Percentiles rank a stretch among this genome's conserved stretches.
phyloP scores from a whole-genome alignment of 352 stramenopile species.

The Plasmopara viticola region DNA sequence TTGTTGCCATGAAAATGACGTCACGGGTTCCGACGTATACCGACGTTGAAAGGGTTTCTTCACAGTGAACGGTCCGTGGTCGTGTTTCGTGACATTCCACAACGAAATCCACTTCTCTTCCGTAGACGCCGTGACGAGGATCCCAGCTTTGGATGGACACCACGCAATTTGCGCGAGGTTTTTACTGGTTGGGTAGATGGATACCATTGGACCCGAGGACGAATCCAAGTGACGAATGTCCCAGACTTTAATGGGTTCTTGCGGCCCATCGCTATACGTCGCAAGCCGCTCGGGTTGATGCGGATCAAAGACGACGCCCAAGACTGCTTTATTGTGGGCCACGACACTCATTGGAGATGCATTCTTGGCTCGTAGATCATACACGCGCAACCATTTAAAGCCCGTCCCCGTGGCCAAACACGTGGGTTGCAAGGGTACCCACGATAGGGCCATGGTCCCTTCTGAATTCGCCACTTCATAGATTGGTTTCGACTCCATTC shows the following conservation, averaged over 20 bases:
- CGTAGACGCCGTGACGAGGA: constrained; percentile 65
- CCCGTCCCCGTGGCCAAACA: constrained; percentile 76
- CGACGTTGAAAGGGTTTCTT: constrained; percentile 72
- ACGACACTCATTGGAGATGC: constrained; percentile 72
- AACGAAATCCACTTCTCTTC: constrained; percentile 83
- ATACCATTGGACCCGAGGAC: constrained; percentile 53
- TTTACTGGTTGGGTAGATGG: constrained; percentile 67
- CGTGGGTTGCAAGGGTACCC: constrained; percentile 75
- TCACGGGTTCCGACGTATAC: constrained; percentile 70
- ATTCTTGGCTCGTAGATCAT: constrained; percentile 60
- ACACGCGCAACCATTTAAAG: constrained; percentile 86
- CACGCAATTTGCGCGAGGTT: constrained; percentile 72
- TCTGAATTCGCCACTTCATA: constrained; percentile 83
- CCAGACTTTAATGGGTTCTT: constrained; percentile 83
- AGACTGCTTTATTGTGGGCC: constrained; percentile 78
- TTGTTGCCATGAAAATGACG: constrained; percentile 80
- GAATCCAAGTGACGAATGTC: constrained; percentile 79
- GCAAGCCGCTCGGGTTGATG: constrained; percentile 77
- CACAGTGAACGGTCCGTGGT: constrained; percentile 36
- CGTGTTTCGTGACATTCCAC: constrained; percentile 71
- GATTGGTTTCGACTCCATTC: constrained; percentile 46
- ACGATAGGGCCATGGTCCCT: constrained; percentile 72
- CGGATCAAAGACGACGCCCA: constrained; percentile 75
- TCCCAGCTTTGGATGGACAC: constrained; percentile 75
- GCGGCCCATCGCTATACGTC: constrained; percentile 75